Base-by-base conservation (phyloP, 2,329 filamentous ascomycete genomes). In the Cryoendolithus antarcticus region DNA sequence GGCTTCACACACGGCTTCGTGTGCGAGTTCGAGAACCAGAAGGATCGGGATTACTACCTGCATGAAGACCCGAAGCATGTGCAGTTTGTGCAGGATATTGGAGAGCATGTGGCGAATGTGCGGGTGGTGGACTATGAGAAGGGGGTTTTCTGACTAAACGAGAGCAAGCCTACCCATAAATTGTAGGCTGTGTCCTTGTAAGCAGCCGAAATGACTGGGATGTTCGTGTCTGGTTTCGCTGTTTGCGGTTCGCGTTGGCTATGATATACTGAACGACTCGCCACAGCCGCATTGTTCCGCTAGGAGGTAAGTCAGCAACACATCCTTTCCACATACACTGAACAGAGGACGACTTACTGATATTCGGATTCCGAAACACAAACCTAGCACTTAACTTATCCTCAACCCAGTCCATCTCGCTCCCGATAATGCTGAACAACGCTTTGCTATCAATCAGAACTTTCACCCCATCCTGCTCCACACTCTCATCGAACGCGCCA, bases 361-460 rank as follows among this genome's bases (percentile, higher is more conserved):
- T 96, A 57, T 98, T 98, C 2, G 91, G 91, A 60, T 98, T 98
- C 59, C 77, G 80, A 65, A 98, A 98, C 37, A 94, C 79, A 62
- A 98, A 98, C 48, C 84, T 73, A 62, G 88, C 75, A 60, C 82
- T 93, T 48, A 98, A 66, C 67, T 93, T 94, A 54, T 96, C 91
- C 64, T 96, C 88, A 8, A 89, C 72, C 88, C 89, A 98, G 58
- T 98, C 91, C 91, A 98, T 98, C 65, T 96, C 89, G 57, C 83
- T 94, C 4, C 91, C 91, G 53, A 98, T 95, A 39, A 98, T 96
- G 62, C 89, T 96, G 60, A 98, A 88, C 36, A 98, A 67, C 32
- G 91, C 91, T 68, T 95, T 96, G 70, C 85, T 93, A 62, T 98
- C 91, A 41, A 98, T 91, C 59, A 96, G 62, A 28, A 98, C 89